phyloP scores from a whole-genome alignment of 2,329 filamentous ascomycete genomes.

The Fusarium fracticaudum region DNA sequence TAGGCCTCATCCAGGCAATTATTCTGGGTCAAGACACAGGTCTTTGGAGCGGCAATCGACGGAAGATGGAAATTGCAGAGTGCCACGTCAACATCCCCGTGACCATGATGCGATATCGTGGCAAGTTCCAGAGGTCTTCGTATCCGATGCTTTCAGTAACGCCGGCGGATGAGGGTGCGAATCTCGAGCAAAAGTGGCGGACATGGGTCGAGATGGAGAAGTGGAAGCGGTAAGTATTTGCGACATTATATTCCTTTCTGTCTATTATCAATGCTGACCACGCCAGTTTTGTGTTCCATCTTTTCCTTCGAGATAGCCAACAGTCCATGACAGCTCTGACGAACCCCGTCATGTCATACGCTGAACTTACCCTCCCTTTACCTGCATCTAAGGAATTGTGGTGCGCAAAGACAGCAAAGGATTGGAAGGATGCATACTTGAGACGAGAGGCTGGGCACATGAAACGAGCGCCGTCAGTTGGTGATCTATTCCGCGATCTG shows the following conservation, averaged over 20 bases:
- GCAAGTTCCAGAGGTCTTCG: constrained; percentile 65
- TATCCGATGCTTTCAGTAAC: constrained; percentile 62
- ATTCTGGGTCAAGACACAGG: constrained; percentile 60
- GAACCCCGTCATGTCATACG: constrained; percentile 73
- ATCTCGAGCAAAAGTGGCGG: constrained; percentile 72
- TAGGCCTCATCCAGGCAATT: constrained; percentile 60
- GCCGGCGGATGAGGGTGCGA: constrained; percentile 64
- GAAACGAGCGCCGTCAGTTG: constrained; percentile 60
- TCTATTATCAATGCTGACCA: constrained; percentile 13
- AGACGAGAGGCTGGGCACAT: constrained; percentile 49
- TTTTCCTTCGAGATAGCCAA: constrained; percentile 72
- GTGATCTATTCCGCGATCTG: constrained; percentile 66
- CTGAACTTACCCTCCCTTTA: constrained; percentile 73
- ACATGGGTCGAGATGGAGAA: constrained; percentile 72
- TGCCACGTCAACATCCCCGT: constrained; percentile 58
- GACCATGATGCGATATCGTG: constrained; percentile 64
- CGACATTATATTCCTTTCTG: not conserved
- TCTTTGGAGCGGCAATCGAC: constrained; percentile 63
- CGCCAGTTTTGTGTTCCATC: constrained; percentile 68
- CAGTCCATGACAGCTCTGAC: constrained; percentile 73
- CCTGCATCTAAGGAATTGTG: constrained; percentile 71
- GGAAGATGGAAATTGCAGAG: constrained; percentile 67
- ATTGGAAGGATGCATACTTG: constrained; percentile 72
- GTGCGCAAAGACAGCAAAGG: constrained; percentile 69
- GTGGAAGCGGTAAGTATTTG: constrained; percentile 64